phyloP scores from a whole-genome alignment of 345 rosid species.

The Eucalyptus regnans region DNA sequence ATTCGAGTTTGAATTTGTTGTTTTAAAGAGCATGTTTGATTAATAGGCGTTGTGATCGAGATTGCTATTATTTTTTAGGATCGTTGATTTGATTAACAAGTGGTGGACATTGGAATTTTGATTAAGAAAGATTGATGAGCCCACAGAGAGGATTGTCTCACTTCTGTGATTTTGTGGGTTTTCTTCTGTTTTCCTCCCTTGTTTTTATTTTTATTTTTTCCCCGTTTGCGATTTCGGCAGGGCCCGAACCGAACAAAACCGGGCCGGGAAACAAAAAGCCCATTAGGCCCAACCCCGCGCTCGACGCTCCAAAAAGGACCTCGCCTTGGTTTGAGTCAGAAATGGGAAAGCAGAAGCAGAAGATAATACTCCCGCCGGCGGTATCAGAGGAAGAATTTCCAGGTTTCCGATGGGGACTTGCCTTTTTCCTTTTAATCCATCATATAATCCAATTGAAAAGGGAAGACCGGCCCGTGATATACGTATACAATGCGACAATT shows the following conservation, averaged over 20 bases:
- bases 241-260: background rate
- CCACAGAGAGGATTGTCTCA: background rate
- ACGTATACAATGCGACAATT: background rate
- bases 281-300: background rate
- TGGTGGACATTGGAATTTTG: background rate
- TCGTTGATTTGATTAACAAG: background rate
- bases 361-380: conserved; percentile 57
- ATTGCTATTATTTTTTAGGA: background rate
- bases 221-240: background rate
- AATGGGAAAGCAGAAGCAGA: conserved; percentile 24
- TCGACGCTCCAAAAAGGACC: background rate
- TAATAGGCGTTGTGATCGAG: background rate
- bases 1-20: background rate
- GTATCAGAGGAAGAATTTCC: conserved; percentile 51
- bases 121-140: background rate
- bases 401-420: conserved; percentile 70
- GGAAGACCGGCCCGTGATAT: background rate
- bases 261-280: background rate
- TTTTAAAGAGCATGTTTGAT: background rate
- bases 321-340: background rate
- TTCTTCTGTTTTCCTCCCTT: background rate
- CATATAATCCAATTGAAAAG: conserved; percentile 11
- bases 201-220: background rate
- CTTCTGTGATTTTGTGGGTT: background rate
- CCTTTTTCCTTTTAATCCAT: conserved; percentile 11